A percentile compares a stretch with the other conserved stretches of the same genome.
Evolutionary conservation across 108 stramenopile species (phyloP).

Genomic region (Fragilariopsis cylindrus): DNA sequence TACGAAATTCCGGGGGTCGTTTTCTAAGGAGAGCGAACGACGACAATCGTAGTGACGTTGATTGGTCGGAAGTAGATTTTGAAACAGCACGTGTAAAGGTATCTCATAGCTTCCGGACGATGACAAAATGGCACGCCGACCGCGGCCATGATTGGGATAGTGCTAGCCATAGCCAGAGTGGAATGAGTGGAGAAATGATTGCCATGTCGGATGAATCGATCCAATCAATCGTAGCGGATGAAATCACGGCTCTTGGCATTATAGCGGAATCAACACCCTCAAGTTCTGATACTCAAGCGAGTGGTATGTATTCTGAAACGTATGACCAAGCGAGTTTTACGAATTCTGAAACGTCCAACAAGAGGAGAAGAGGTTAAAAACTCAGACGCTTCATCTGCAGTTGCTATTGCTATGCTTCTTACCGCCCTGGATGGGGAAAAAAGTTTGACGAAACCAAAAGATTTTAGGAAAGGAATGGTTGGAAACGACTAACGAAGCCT

Average conservation of each 20-base stretch:
- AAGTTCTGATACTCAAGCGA: not conserved
- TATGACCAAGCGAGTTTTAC: not conserved
- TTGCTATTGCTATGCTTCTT: too few relatives aligned
- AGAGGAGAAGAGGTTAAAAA: constrained; percentile 4
- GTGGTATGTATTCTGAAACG: too few relatives aligned
- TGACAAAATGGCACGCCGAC: not conserved
- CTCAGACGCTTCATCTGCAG: too few relatives aligned
- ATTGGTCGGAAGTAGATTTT: constrained; percentile 35
- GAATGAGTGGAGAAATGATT: not conserved
- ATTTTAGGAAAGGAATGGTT: too few relatives aligned
- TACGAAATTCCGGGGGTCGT: constrained; percentile 15
- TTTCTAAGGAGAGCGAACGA: constrained; percentile 17
- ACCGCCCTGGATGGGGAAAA: too few relatives aligned
- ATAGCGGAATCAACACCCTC: not conserved
- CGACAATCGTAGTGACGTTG: not conserved
- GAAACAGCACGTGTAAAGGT: constrained; percentile 36
- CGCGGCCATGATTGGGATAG: not conserved
- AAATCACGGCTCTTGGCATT: not conserved
- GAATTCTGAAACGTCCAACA: not conserved
- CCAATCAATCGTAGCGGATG: not conserved
- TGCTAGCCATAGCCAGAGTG: not conserved
- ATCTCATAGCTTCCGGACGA: constrained; percentile 33
- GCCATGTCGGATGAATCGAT: not conserved
- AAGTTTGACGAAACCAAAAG: too few relatives aligned
- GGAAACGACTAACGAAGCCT: too few relatives aligned